Evolutionary conservation across 176 grass and related monocot genomes (phyloP), one percentile per base, ranked within the genome.

Genomic region (Phoenix roebelenii): DNA sequence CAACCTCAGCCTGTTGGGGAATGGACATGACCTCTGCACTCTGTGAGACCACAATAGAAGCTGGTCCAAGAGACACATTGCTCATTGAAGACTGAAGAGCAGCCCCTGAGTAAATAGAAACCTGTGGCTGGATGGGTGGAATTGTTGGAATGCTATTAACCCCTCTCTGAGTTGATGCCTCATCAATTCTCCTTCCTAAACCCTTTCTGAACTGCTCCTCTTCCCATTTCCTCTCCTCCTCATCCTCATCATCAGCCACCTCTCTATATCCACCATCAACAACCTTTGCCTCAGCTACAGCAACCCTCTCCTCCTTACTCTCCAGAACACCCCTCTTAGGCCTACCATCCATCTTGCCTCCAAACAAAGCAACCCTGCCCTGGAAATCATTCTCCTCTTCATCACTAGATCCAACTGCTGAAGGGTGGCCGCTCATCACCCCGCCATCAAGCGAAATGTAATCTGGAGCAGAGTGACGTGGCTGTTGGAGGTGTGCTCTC

Each of bases 151-250:
- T 17, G 49, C 80, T 74, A 55, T 76, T 84, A 12, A 17, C 60
- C 60, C 61, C 74, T 78, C 66, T 74, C 49, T 76, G 83, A 66
- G 81, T 5, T 30, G 87, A 78, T 58, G 76, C 55, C 22, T 89
- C 82, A 18, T 89, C 85, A 25, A 89, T 60, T 63, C 82, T 80
- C 70, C 79, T 79, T 68, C 87, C 78, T 59, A 91, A 74, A 23
- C 70, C 93, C 67, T 98, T 98, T 63, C 82, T 88, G 54, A 92
- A 80, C 50, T 98, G 93, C 55, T 85, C 93, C 58, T 97, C 92
- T 81, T 98, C 87, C 93, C 93, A 92, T 60, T 76, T 98, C 68
- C 87, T 88, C 59, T 92, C 87, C 66, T 88, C 81, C 0, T 92
- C 87, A 3, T 82, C 72, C 5, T 80, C 85, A 3, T 72, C 74